Evolutionary conservation across 805 yeast species (phyloP).

Genomic region (Myxozyma kluyveri): DNA sequence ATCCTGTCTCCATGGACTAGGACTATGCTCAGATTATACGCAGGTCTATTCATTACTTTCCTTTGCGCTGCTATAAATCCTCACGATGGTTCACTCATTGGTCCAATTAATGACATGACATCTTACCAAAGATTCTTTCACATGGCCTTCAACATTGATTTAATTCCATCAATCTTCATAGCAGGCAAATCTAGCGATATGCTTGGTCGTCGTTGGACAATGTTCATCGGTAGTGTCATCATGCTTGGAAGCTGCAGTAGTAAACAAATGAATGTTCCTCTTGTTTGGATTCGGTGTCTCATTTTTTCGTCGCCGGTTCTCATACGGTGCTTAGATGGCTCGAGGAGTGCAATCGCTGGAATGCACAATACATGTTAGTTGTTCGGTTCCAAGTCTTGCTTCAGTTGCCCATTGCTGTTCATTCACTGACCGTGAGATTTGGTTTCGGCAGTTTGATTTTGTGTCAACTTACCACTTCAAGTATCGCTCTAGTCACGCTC

Average conservation of each 20-base stretch:
- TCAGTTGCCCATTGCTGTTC: conserved; percentile 35
- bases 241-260: neutral
- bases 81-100: conserved; percentile 13
- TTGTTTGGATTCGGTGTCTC: conserved; percentile 22
- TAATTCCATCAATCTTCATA: no score
- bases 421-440: conserved; percentile 42
- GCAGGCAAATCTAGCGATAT: no score
- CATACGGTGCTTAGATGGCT: conserved; percentile 18
- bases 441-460: conserved; percentile 67
- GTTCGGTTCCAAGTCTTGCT: conserved; percentile 45
- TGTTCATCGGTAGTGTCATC: no score
- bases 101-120: conserved; percentile 4
- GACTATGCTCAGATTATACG: conserved; percentile 11
- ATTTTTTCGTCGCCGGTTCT: conserved; percentile 13
- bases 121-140: conserved; percentile 1
- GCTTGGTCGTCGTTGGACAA: no score
- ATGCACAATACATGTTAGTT: conserved; percentile 52
- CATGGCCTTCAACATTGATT: no score
- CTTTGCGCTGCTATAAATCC: neutral
- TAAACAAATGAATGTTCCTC: conserved; percentile 15
- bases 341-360: conserved; percentile 40
- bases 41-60: conserved; percentile 5
- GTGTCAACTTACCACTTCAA: conserved; percentile 52
- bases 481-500: conserved; percentile 44
- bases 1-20: conserved; percentile 18